Base-by-base conservation (phyloP, 257 asterid species). In the Salvia hispanica region DNA sequence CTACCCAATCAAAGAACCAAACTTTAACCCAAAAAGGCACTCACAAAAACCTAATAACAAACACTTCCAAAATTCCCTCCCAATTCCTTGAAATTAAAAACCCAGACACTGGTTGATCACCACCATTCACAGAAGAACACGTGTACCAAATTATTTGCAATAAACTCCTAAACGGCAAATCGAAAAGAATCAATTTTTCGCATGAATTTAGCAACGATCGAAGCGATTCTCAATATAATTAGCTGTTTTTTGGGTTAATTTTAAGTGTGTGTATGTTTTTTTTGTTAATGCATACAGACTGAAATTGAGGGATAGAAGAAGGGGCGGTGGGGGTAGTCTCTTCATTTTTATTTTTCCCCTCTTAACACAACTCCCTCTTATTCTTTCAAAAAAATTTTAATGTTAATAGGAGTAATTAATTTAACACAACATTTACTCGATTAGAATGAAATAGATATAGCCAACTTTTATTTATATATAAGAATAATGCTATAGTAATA, bases 71-170 rank as follows among this genome's bases (percentile, higher is more conserved):
- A 25, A 25, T 25, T 25, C 31, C 31, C 31, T 25, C 31, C 31
- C 31, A 25, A 25, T 25, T 25, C 31, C 42, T 53, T 62, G 31
- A 70, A 78, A 67, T 77, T 68, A 64, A 39, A 74, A 87, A 78
- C 84, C 88, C 74, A 72, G 72, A 70, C 84, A 68, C 80, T 40
- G 76, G 81, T 80, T 85, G 95, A 89, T 91, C 94, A 78, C 80
- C 84, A 53, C 69, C 74, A 69, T 75, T 52, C 7, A 28, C 71
- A 58, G 43, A 70, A 76, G 62, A 57, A 63, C 69, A 31, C 58
- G 72, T 42, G 55, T 66, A 46, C 36, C 65, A 42, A 43, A 68
- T 40, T 21, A 42, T 69, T 15, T 51, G 47, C 4, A 37, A 25
- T 36, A 45, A 36, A 54, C 57, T 45, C 52, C 63, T 21, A 7